Percentiles rank a stretch among this genome's conserved stretches.
phyloP scores from a whole-genome alignment of 441 rosid species.

The Populus trichocarpa region DNA sequence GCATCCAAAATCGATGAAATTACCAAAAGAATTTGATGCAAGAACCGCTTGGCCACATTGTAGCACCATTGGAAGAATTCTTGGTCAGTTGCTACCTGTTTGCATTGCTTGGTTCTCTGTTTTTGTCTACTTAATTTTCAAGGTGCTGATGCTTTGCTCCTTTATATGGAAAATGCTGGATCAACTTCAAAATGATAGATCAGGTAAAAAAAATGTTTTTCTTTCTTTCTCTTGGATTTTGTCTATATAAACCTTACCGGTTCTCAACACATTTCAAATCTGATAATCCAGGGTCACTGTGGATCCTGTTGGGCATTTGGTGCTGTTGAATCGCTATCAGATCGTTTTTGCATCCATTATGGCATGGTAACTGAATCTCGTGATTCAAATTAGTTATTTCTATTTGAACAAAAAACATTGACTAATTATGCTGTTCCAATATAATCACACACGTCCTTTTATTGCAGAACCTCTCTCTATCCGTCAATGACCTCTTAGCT shows the following conservation, averaged over 20 bases:
- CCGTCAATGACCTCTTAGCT: conserved; percentile 87
- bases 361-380: conserved; percentile 50
- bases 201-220: conserved; percentile 39
- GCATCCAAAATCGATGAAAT: conserved; percentile 54
- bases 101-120: not conserved
- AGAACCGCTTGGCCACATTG: conserved; percentile 87
- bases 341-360: conserved; percentile 85
- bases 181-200: conserved; percentile 38
- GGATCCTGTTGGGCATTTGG: conserved; percentile 99
- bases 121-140: not conserved
- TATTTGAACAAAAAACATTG: not conserved
- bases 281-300: conserved; percentile 77
- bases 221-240: not conserved
- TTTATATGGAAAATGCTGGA: conserved; percentile 28
- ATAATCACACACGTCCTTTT: conserved; percentile 9
- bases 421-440: not conserved
- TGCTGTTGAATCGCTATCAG: conserved; percentile 88
- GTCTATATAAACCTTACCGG: not conserved
- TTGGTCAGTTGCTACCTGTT: conserved; percentile 42
- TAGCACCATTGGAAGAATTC: conserved; percentile 67
- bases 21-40: conserved; percentile 80
- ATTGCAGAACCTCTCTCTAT: conserved; percentile 75
- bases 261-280: conserved; percentile 16
- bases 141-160: conserved; percentile 31
- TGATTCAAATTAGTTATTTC: not conserved